Conservation (phyloP, 2,329 filamentous ascomycete species). For the Volutella citrinella region DNA sequence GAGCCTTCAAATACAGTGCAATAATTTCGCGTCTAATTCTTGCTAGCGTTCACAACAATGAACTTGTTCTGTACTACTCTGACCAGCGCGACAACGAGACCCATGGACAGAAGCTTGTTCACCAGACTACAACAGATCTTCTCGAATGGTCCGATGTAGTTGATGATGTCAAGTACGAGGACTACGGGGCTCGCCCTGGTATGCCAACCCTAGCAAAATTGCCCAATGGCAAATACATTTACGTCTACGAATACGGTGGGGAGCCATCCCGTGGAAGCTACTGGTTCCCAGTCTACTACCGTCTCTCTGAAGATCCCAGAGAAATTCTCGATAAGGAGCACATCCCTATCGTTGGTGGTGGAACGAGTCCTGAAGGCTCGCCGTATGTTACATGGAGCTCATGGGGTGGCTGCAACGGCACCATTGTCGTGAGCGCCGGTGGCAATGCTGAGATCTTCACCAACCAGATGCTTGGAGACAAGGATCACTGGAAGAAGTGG, state of each 20-base stretch:
- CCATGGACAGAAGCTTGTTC: constrained; percentile 67
- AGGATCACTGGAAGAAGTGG: constrained; percentile 35
- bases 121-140: constrained; percentile 60
- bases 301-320: constrained; percentile 36
- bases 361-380: constrained; percentile 34
- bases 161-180: constrained; percentile 58
- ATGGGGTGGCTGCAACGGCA: constrained; percentile 42
- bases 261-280: constrained; percentile 32
- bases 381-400: constrained; percentile 45
- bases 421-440: constrained; percentile 40
- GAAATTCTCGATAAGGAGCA: constrained; percentile 32
- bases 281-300: constrained; percentile 45
- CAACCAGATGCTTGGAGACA: constrained; percentile 39
- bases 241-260: constrained; percentile 61
- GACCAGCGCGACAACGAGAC: constrained; percentile 61
- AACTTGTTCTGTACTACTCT: constrained; percentile 66
- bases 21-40: too few relatives aligned
- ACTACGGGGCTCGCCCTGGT: constrained; percentile 62
- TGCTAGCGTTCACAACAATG: too few relatives aligned
- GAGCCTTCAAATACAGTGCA: constrained; percentile 13
- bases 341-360: constrained; percentile 29
- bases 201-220: constrained; percentile 63
- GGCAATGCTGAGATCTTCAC: constrained; percentile 37
- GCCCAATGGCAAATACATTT: constrained; percentile 52
- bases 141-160: constrained; percentile 56